A percentile compares a stretch with the other conserved stretches of the same genome.
Evolutionary conservation across 768 basidiomycete genomes (phyloP).

Genomic region (Xerocomus potaroensis): DNA sequence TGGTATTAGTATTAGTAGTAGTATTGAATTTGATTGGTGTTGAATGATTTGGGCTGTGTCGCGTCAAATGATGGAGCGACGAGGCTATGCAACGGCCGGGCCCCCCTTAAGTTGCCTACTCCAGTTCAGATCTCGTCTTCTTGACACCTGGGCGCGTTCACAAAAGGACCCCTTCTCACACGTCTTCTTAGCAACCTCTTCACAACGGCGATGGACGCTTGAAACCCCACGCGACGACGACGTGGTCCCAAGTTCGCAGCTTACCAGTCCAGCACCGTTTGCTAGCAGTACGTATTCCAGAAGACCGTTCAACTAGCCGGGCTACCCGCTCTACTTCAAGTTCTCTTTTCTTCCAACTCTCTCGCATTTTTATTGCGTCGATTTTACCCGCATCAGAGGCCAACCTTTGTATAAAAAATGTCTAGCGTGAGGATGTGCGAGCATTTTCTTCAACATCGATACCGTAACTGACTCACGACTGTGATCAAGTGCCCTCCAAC

Average conservation of each 20-base stretch:
- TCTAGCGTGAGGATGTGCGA: constrained; percentile 45
- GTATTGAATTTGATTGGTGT: neutral
- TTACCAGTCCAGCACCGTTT: neutral
- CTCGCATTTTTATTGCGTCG: neutral
- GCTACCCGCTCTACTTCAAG: no score
- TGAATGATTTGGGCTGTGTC: constrained; percentile 1
- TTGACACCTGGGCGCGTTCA: neutral
- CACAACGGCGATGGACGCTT: constrained; percentile 20
- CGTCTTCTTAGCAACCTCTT: neutral
- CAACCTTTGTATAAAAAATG: constrained; percentile 25
- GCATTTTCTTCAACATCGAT: neutral
- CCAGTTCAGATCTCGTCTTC: neutral
- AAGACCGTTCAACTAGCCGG: neutral
- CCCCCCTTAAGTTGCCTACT: neutral
- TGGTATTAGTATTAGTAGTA: neutral
- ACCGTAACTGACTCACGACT: constrained; percentile 2
- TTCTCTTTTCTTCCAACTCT: neutral
- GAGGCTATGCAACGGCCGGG: neutral
- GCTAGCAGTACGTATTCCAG: constrained; percentile 10
- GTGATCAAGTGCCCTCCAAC: constrained; percentile 65
- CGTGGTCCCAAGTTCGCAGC: constrained; percentile 1
- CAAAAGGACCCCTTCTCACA: neutral
- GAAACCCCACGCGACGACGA: constrained; percentile 17
- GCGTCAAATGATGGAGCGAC: neutral
- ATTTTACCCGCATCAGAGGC: neutral